Base-by-base conservation (phyloP, 176 grass and related monocot genomes). In the Puya raimondii region DNA sequence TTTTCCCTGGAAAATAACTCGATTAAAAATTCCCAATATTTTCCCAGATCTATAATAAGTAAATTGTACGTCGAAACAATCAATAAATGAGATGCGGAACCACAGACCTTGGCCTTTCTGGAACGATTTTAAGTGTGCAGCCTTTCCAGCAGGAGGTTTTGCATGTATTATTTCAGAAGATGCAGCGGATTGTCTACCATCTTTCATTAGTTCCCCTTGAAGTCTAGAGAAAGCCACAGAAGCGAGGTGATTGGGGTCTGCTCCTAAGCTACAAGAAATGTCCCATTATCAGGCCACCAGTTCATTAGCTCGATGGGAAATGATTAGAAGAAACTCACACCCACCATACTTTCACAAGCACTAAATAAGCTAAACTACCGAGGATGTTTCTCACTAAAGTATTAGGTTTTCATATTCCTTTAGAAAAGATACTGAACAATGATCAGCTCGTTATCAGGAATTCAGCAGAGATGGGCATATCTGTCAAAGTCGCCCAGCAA, bases 41-140 rank as follows among this genome's bases (percentile, higher is more conserved):
- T 42, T 42, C 33, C 33, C 33, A 6, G 33, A 42, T 42, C 33
- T 42, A 3, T 10, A 48, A 17, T 20, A 47, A 42, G 10, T 47
- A 18, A 16, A 16, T 16, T 53, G 10, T 12, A n/a, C 33, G 7
- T 1, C 5, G 33, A 42, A 42, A 42, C 33, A 42, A 42, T 42
- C 33, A 7, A 42, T 7, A 76, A 52, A 5, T 18, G 33, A 42
- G 33, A 8, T 42, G 51, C 0, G 50, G 29, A 22, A 58, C 12
- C 49, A 58, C 69, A 47, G 20, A 99, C 94, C 94, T 88, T 90
- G 90, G 72, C 80, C 86, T 65, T 86, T 88, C 47, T 73, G 76
- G 33, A 42, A 42, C 4, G 85, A 83, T 52, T 79, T 83, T 49
- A 80, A 74, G 77, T 83, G 73, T 48, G 81, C 81, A 64, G 79